Base-by-base conservation (phyloP, 257 asterid species). In the Prunella vulgaris region DNA sequence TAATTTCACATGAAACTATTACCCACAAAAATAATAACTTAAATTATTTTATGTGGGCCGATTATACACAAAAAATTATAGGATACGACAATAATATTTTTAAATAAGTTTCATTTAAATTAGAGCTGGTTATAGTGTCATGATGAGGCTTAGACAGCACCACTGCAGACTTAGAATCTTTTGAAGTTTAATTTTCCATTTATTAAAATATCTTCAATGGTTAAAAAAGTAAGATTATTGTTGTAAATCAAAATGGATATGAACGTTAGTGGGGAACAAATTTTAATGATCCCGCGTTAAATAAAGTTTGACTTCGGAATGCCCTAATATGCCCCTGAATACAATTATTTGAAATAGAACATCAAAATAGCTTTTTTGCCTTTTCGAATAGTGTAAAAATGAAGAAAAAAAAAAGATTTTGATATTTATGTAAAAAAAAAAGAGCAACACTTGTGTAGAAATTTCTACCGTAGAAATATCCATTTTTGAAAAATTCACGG, bases 141-240 rank as follows among this genome's bases (percentile, higher is more conserved):
- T 68, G 42, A 69, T 75, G 69, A 49, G 65, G 12, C 13, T 1
- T 17, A 2, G 22, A 68, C 74, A 68, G 67, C 73, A 74, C 53
- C 40, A 38, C 38, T 35, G n/a, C 40, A 51, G 64, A n/a, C 52
- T 49, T 30, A 74, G 71, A 75, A 75, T 68, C 75, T 61, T 69
- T 75, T 75, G 79, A 75, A 68, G 52, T 61, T 62, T 71, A 74
- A 68, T 68, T 75, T 68, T 74, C 70, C 75, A 75, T 68, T 64
- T 46, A 25, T 64, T 64, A 32, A n/a, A 42, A 12, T 42, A 42
- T 42, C 0, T 0, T 0, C 28, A 3, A 25, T 35, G 79, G 78
- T 67, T 22, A 69, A 13, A 27, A 69, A 61, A 18, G 75, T 68
- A 68, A 75, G 64, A 14, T 5, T 7, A 42, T 0, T 18, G 25